Percentiles rank a stretch among this genome's conserved stretches.
These are phyloP conservation scores for Hyphopichia khmerensis DNA, from an alignment of 1,139 yeast species.

Conservation along the genomic window DNA sequence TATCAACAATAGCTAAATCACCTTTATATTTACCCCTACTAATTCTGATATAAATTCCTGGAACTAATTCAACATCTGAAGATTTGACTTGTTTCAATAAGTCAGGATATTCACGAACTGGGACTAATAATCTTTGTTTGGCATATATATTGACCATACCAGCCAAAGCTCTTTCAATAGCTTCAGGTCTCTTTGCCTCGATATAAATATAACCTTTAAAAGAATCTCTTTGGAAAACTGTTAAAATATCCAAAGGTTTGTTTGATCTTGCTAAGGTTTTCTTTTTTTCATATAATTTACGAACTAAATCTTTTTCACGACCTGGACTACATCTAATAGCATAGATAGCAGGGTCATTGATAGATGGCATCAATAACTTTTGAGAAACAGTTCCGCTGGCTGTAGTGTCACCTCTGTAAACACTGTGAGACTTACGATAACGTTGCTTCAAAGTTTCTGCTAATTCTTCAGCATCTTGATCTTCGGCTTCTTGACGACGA, in stretches of 20 bases:
- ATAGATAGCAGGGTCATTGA: constrained; percentile 95
- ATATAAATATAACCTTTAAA: constrained; percentile 89
- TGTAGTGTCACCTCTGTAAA: constrained; percentile 80
- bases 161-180: constrained; percentile 81
- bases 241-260: constrained; percentile 68
- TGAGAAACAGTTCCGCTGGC: constrained; percentile 85
- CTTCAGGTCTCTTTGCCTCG: constrained; percentile 92
- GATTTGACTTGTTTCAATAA: constrained; percentile 87
- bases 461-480: constrained; percentile 90
- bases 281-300: constrained; percentile 79
- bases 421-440: constrained; percentile 83
- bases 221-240: constrained; percentile 95
- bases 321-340: constrained; percentile 94
- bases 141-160: constrained; percentile 87
- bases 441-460: constrained; percentile 93
- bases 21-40: constrained; percentile 91
- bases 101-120: constrained; percentile 94
- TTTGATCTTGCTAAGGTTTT: constrained; percentile 62
- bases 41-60: constrained; percentile 89
- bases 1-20: constrained; percentile 90
- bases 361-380: constrained; percentile 89
- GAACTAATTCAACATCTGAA: constrained; percentile 81
- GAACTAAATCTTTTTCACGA: constrained; percentile 86
- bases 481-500: constrained; percentile 83
- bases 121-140: constrained; percentile 75